These are phyloP conservation scores for Iris macrosiphon DNA, from an alignment of 106 monocot genomes.

Conservation along the genomic window DNA sequence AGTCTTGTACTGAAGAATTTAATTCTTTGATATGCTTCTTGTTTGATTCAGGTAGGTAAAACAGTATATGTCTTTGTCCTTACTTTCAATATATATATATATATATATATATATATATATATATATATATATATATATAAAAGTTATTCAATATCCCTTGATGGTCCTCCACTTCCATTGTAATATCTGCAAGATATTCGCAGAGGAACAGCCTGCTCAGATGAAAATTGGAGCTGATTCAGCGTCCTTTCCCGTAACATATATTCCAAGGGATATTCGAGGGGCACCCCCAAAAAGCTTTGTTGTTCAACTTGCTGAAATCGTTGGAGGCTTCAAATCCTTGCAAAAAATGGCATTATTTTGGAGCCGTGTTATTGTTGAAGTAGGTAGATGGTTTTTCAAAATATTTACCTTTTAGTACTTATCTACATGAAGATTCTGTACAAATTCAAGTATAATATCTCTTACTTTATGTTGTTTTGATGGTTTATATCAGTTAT, in stretches of 20 bases:
- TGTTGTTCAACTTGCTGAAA: slow-evolving; percentile 41
- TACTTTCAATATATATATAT: no score
- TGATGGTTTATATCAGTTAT: no score
- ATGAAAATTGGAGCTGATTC: slow-evolving; percentile 14
- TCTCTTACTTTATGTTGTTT: no score
- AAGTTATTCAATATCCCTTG: slow-evolving; percentile 2
- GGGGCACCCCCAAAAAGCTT: slow-evolving; percentile 85
- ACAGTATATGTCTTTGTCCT: neutral
- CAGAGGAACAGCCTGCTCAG: slow-evolving; percentile 36
- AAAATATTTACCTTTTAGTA: no score
- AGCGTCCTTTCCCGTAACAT: neutral
- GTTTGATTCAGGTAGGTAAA: slow-evolving; percentile 52
- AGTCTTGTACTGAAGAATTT: slow-evolving; percentile 31
- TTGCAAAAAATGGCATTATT: slow-evolving; percentile 59
- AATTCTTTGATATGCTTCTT: slow-evolving; percentile 26
- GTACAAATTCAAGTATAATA: no score
- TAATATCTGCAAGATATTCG: slow-evolving; percentile 49
- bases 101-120: no score
- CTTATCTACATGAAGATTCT: no score
- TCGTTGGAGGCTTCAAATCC: slow-evolving; percentile 58
- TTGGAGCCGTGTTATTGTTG: slow-evolving; percentile 53
- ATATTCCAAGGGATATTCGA: slow-evolving; percentile 43
- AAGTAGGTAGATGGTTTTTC: slow-evolving; percentile 51
- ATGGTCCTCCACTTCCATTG: slow-evolving; percentile 18
- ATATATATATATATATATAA: neutral